These are phyloP conservation scores for Pterocarpus macrocarpus DNA, from an alignment of 306 rosid genomes.

Conservation along the genomic window DNA sequence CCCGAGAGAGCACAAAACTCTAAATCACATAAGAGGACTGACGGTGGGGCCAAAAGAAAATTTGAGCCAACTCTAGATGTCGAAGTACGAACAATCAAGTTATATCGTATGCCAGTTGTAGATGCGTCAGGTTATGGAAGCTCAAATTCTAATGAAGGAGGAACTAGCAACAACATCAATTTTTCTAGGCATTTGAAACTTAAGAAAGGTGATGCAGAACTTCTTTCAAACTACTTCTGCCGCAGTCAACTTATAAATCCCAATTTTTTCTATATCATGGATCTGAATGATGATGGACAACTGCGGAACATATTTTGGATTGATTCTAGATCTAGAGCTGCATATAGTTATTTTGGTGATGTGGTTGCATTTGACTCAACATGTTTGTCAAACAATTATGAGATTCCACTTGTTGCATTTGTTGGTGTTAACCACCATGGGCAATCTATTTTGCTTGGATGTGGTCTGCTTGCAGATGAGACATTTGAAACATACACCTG, in stretches of 20 bases:
- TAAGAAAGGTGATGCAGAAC: slow-evolving; percentile 72
- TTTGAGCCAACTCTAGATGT: slow-evolving; percentile 78
- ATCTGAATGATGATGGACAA: slow-evolving; percentile 88
- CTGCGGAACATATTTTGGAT: slow-evolving; percentile 90
- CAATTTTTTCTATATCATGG: slow-evolving; percentile 84
- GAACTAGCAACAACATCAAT: slow-evolving; percentile 52
- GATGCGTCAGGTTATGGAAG: slow-evolving; percentile 69
- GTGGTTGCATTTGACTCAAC: slow-evolving; percentile 81
- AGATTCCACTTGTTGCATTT: slow-evolving; percentile 79
- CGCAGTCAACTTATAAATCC: slow-evolving; percentile 75
- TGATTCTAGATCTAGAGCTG: slow-evolving; percentile 89
- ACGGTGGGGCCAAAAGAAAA: slow-evolving; percentile 79
- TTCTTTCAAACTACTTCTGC: slow-evolving; percentile 71
- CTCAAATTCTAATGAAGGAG: slow-evolving; percentile 73
- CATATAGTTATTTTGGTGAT: slow-evolving; percentile 83
- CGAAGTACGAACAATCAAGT: slow-evolving; percentile 91
- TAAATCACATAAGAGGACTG: slow-evolving; percentile 93
- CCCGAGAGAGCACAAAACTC: slow-evolving; percentile 97
- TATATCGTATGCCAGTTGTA: slow-evolving; percentile 69
- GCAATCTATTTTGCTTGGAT: slow-evolving; percentile 74
- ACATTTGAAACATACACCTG: slow-evolving; percentile 80
- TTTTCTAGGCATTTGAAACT: slow-evolving; percentile 71
- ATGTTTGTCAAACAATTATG: slow-evolving; percentile 80
- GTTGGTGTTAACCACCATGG: slow-evolving; percentile 95
- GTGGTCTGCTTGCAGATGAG: slow-evolving; percentile 91